Evolutionary conservation across 2,329 filamentous ascomycete species (phyloP).

Genomic region (Colletotrichum filicis): DNA sequence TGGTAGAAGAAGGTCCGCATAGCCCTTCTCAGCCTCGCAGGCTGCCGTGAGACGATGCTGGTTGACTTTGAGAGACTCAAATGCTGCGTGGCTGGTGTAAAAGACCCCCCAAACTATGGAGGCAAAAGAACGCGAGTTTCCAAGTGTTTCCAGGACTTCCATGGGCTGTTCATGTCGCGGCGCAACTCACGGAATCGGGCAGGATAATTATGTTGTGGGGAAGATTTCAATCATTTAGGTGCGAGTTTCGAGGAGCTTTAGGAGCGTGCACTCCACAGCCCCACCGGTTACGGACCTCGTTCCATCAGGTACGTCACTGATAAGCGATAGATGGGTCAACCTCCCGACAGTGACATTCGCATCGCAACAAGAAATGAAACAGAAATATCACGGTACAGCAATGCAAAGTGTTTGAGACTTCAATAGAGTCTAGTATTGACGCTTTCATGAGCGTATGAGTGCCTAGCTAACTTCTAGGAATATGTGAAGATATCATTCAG

Average conservation of each 20-base stretch:
- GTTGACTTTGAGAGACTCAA: too few species aligned
- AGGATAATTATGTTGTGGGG: neutral
- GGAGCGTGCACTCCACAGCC: neutral
- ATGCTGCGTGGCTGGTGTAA: neutral
- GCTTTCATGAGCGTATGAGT: conserved; percentile 16
- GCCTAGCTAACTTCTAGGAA: conserved; percentile 20
- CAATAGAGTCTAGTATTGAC: conserved; percentile 34
- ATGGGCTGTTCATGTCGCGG: conserved; percentile 13
- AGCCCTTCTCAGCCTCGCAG: conserved; percentile 41
- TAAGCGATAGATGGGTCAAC: neutral
- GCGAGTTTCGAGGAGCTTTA: conserved; percentile 3
- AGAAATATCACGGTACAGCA: neutral
- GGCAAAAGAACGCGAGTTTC: conserved; percentile 31
- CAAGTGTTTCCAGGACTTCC: neutral
- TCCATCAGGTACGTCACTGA: conserved; percentile 28
- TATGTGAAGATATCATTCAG: conserved; percentile 32
- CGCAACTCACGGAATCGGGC: neutral
- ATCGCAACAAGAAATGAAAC: neutral
- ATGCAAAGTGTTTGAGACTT: conserved; percentile 1
- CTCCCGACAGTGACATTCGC: neutral
- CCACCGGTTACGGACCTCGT: conserved; percentile 6
- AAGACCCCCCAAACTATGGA: conserved; percentile 21
- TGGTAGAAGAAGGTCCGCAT: conserved; percentile 75
- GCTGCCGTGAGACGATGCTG: neutral
- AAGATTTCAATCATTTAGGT: neutral